Base-by-base conservation (phyloP, 2,329 filamentous ascomycete species). In the Neocucurbitaria cava region DNA sequence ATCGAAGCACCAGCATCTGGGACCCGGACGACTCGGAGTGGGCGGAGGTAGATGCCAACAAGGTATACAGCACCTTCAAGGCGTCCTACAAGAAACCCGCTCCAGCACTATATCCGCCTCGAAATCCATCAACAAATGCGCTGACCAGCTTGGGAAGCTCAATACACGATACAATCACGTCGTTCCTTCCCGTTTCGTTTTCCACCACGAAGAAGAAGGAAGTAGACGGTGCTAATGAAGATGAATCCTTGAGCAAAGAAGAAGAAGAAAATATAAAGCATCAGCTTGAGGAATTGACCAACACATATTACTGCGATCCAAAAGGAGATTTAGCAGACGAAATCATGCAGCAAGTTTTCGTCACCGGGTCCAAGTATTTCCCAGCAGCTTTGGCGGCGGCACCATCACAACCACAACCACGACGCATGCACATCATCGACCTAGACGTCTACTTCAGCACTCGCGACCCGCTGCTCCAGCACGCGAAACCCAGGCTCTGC, bases 1-100 rank as follows among this genome's bases (percentile, higher is more conserved):
- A n/a, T 46, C 17, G 55, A 43, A 7, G 21, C n/a, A n/a, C 30
- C 7, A 43, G 23, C 20, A 44, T 59, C 39, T 61, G 59, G 56
- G 59, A 59, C 8, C 53, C 56, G 3, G 48, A 51, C 11, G 59
- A 61, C 21, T 45, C 52, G 20, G 59, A 59, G 44, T 62, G 59
- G 59, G 15, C 21, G 9, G 52, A 55, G 1, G 2, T 58, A 1
- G 46, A 61, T 38, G 52, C 55, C 1, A 35, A 5, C 4, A 40
- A 36, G 6, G 38, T 56, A 38, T 48, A 35, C 5, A 31, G 18
- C 35, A 61, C 55, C 20, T 61, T 58, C 39, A 48, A 41, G n/a
- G 46, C 49, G 1, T 40, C 47, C n/a, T 56, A 53, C 28, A 55
- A 46, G 15, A 30, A 36, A 0, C 55, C n/a, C n/a, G n/a, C n/a